phyloP scores from a whole-genome alignment of 257 asterid genomes.

The Solanum virginianum region DNA sequence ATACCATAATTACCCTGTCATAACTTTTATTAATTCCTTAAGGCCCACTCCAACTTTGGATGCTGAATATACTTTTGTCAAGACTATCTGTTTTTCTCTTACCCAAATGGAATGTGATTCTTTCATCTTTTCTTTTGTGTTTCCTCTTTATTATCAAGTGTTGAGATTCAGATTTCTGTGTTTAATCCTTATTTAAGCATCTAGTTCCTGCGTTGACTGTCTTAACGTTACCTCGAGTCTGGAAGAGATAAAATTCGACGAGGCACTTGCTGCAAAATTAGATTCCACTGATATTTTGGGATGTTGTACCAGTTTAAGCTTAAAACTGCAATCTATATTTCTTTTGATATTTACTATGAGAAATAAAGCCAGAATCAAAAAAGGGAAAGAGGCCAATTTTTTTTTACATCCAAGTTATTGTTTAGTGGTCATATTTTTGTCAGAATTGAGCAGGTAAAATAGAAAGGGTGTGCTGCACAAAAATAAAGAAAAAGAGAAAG shows the following conservation, averaged over 20 bases:
- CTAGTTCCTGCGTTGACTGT: too few relatives aligned
- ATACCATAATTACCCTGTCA: conserved; percentile 25
- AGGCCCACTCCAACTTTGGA: conserved; percentile 14
- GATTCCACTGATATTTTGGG: not conserved
- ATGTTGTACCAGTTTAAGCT: not conserved
- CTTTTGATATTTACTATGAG: not conserved
- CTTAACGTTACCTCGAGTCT: not conserved
- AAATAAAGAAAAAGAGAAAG: conserved; percentile 21
- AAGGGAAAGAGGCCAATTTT: not conserved
- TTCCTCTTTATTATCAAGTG: not conserved
- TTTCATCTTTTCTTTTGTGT: not conserved
- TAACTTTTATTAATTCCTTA: conserved; percentile 23
- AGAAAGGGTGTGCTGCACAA: conserved; percentile 20
- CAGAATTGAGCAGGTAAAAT: conserved; percentile 1
- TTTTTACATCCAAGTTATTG: not conserved
- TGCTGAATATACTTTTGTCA: conserved; percentile 27
- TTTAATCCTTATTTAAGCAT: not conserved
- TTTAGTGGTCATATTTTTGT: not conserved
- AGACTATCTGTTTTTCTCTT: not conserved
- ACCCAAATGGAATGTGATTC: not conserved
- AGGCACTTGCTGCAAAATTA: not conserved
- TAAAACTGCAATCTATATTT: not conserved
- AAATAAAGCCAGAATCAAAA: not conserved
- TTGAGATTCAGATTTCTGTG: not conserved
- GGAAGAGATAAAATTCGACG: not conserved